phyloP scores from a whole-genome alignment of 148 eudicot species.

The Amaranthus cruentus region DNA sequence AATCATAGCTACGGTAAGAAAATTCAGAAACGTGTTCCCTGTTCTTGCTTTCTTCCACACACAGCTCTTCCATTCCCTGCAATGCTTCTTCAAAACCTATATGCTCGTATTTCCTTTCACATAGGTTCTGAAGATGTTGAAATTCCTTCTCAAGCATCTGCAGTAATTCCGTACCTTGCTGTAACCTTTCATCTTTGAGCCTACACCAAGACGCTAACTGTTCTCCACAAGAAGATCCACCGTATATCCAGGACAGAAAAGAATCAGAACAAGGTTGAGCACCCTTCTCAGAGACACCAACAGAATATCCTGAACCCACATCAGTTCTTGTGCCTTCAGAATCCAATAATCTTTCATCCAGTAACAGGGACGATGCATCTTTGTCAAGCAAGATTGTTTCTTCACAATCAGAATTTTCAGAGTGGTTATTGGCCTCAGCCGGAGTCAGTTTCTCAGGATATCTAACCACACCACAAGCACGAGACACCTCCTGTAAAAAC shows the following conservation, averaged over 20 bases:
- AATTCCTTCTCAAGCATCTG: constrained; percentile 71
- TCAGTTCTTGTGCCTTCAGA: constrained; percentile 26
- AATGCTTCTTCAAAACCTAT: constrained; percentile 73
- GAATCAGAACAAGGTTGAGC: constrained; percentile 42
- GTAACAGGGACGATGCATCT: constrained; percentile 52
- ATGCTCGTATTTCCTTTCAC: constrained; percentile 71
- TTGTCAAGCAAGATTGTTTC: constrained; percentile 56
- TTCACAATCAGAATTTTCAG: constrained; percentile 33
- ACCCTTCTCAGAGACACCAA: constrained; percentile 22
- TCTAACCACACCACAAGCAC: constrained; percentile 61
- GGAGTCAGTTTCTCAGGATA: constrained; percentile 52
- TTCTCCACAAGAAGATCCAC: constrained; percentile 53
- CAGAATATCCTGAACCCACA: constrained; percentile 25
- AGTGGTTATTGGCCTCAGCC: constrained; percentile 36
- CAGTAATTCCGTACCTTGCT: constrained; percentile 60
- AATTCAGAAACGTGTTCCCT: constrained; percentile 53
- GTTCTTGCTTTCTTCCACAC: constrained; percentile 73
- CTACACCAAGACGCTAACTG: constrained; percentile 54
- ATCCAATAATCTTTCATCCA: constrained; percentile 57
- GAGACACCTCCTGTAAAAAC: constrained; percentile 66
- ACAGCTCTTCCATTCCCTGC: constrained; percentile 74
- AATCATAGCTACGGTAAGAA: constrained; percentile 48
- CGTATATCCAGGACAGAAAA: constrained; percentile 77
- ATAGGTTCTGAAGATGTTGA: constrained; percentile 55
- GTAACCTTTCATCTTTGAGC: constrained; percentile 58